Evolutionary conservation across 345 rosid genomes (phyloP), one percentile per base, ranked within the genome.

Genomic region (Microthlaspi erraticum): DNA sequence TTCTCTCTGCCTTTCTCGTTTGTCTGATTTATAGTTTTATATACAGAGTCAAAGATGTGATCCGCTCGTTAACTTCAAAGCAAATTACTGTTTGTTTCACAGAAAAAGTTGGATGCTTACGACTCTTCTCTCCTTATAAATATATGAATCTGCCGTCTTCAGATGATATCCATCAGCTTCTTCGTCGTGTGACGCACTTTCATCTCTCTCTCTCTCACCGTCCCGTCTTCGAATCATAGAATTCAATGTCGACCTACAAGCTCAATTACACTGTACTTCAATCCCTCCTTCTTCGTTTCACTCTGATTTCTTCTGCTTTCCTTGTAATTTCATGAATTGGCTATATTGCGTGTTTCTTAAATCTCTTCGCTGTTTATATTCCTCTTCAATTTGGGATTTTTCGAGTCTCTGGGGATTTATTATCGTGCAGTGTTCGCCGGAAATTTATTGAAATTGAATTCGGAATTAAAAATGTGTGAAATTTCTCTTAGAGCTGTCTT

Each of bases 241-340:
- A 11, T 46, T 43, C 61, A 77, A 87, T 87, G 93, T 74, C 93
- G 76, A 83, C 90, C 29, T 45, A 66, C 83, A 73, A 85, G 78
- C 56, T 81, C 69, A 64, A 78, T 73, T 32, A 84, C 19, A 60
- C 83, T 77, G 93, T 87, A 83, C 68, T 60, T 60, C 31, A 43
- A 64, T 42, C 44, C 48, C 69, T 70, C 42, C 67, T 32, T 45
- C 50, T 57, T 71, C 60, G 37, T 19, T 52, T 4, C 32, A 4
- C 42, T 64, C 56, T 7, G 31, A 29, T 68, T 39, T 38, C 43
- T 64, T 45, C 45, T 11, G 3, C 19, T 18, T 63, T 29, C 58
- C 34, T 7, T 32, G 34, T 32, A 2, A 29, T 26, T 58, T 7
- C 59, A 5, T 18, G 13, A 61, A 38, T 74, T 66, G 16, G 51